Conservation (phyloP, 2,329 filamentous ascomycete species). For the Xylaria sp. region DNA sequence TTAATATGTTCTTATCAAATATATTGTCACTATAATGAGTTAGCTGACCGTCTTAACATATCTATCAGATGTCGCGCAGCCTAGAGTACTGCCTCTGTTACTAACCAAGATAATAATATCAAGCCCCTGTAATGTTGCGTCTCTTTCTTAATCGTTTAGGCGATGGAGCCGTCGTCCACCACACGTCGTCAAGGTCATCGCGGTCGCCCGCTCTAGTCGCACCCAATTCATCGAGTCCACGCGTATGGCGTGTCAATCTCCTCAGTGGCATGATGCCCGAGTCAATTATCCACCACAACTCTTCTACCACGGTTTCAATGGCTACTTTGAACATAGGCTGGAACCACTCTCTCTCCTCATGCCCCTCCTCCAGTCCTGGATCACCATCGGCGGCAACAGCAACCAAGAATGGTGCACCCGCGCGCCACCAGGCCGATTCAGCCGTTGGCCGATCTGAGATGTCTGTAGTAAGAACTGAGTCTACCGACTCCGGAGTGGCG, state of each 20-base stretch:
- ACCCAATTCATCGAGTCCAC: background rate
- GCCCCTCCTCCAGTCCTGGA: conserved; percentile 7
- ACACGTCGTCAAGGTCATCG: background rate
- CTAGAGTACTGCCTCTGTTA: no score
- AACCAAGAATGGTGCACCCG: background rate
- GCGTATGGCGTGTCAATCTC: background rate
- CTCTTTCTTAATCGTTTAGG: background rate
- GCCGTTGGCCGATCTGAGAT: background rate
- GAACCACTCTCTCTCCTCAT: conserved; percentile 6
- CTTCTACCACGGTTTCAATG: background rate
- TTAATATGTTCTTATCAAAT: no score
- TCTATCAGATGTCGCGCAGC: no score
- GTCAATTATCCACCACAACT: background rate
- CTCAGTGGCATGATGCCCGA: background rate
- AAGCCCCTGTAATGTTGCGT: background rate
- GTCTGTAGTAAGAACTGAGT: background rate
- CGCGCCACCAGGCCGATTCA: background rate
- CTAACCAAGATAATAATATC: no score
- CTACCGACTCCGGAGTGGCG: background rate
- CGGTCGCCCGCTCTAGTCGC: background rate
- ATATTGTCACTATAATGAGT: no score
- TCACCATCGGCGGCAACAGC: background rate
- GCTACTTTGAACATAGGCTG: conserved; percentile 1
- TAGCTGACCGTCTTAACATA: no score
- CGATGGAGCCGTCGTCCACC: background rate